A percentile compares a stretch with the other conserved stretches of the same genome.
Conservation (phyloP, 2,329 filamentous ascomycete species). For the Fusarium citri region DNA sequence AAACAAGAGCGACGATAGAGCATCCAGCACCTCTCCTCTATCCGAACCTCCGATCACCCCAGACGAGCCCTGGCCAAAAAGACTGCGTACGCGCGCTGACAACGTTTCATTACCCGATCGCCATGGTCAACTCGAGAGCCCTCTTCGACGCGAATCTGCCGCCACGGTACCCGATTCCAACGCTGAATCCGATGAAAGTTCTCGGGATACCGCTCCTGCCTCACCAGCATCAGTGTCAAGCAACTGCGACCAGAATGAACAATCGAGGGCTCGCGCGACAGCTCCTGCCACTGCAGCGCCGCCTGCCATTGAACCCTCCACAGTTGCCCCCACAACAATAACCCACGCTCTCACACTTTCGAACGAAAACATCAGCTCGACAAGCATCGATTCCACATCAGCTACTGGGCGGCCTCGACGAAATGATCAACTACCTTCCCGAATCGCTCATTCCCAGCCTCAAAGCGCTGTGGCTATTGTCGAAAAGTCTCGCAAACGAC, state of each 20-base stretch:
- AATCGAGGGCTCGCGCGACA: no score
- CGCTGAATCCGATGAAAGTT: background rate
- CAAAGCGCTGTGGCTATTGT: background rate
- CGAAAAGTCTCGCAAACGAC: background rate
- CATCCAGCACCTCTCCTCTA: background rate
- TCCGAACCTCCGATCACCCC: background rate
- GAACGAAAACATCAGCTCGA: background rate
- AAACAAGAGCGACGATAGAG: fast-evolving
- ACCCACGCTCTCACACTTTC: background rate
- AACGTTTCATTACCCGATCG: background rate
- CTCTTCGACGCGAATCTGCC: background rate
- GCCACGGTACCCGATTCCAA: background rate
- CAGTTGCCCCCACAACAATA: background rate
- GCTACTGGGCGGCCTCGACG: background rate
- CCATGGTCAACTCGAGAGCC: background rate
- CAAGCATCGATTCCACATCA: background rate
- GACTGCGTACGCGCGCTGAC: background rate
- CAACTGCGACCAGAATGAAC: background rate
- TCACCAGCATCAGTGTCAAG: background rate
- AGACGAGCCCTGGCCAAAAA: background rate
- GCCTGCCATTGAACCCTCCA: background rate
- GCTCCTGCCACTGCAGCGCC: background rate
- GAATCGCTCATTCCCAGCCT: background rate
- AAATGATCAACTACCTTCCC: background rate
- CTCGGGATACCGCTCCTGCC: background rate